Base-by-base conservation (phyloP, 768 basidiomycete genomes). In the Dacryopinax primogenitus region DNA sequence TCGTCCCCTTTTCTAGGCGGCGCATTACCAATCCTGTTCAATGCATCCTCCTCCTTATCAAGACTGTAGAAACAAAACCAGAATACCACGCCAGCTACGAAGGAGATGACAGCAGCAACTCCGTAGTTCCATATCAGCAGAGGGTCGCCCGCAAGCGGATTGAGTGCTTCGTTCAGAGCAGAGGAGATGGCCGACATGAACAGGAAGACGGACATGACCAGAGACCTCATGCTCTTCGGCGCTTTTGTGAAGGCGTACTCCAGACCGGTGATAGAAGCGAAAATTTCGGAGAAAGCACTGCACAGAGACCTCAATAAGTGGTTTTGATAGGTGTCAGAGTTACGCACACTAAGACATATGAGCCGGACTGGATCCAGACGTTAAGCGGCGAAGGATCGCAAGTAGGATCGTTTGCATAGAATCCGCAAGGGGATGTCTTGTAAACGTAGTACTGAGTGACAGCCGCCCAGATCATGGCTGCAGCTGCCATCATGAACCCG, bases 181-280 rank as follows among this genome's bases (percentile, higher is more conserved):
- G 74, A 68, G 7, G 72, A 67, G 44, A 89, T 44, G 1, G 87
- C 85, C 23, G 73, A 78, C 72, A 74, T 84, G 71, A 77, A 75
- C 39, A 76, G 68, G 71, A 74, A 75, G n/a, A 74, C 32, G 51
- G 63, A 65, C 65, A 67, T 70, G 28, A 73, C 72, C 39, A 73
- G 67, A 3, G 70, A 70, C 32, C 71, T 66, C 71, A 72, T 74
- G 63, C 67, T 68, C 36, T 66, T 66, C 36, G 73, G 72, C 32
- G 71, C 72, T 66, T 72, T 63, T 63, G 71, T 71, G 70, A 70
- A 75, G 34, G 74, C 74, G 67, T 74, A 75, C 67, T 76, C 74
- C 26, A 75, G 71, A 2, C 70, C 69, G 18, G 74, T 73, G 64
- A 73, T 69, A 23, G 67, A 66, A 1, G 71, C 67, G 67, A 72